Evolutionary conservation across 2,329 filamentous ascomycete species (phyloP).

Genomic region (Neonectria magnoliae): DNA sequence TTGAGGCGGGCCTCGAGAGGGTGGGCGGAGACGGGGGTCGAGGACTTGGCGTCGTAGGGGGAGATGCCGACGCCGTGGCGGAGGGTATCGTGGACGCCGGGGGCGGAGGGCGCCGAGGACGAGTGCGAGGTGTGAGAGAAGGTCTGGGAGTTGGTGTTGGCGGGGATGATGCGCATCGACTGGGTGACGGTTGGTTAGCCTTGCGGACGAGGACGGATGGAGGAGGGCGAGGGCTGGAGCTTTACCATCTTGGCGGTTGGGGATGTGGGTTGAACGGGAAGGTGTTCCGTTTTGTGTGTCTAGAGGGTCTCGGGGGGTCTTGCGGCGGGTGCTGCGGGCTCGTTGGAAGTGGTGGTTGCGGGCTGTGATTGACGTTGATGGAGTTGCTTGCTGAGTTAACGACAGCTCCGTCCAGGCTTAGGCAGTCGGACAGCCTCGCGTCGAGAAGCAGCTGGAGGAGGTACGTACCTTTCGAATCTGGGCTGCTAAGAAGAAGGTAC

Average conservation of each 20-base stretch:
- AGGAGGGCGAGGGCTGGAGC: slow-evolving; percentile 31
- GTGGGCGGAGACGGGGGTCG: slow-evolving; percentile 71
- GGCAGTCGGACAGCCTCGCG: slow-evolving; percentile 45
- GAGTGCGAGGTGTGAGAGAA: slow-evolving; percentile 71
- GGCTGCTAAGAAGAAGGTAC: slow-evolving; percentile 20
- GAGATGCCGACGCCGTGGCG: slow-evolving; percentile 82
- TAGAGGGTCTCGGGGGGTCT: not conserved
- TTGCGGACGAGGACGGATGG: slow-evolving; percentile 15
- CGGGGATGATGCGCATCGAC: slow-evolving; percentile 91
- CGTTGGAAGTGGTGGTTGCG: slow-evolving; percentile 3
- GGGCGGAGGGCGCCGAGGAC: slow-evolving; percentile 85
- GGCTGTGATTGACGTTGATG: slow-evolving; percentile 26
- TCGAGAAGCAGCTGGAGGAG: slow-evolving; percentile 21
- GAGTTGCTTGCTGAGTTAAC: slow-evolving; percentile 24
- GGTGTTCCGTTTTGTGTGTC: slow-evolving; percentile 6
- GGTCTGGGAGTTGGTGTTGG: slow-evolving; percentile 70
- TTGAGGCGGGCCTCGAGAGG: slow-evolving; percentile 91
- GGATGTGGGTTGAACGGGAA: not conserved
- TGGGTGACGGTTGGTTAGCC: slow-evolving; percentile 51
- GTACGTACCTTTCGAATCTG: slow-evolving; percentile 32
- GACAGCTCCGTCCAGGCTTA: slow-evolving; percentile 27
- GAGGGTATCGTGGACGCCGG: slow-evolving; percentile 92
- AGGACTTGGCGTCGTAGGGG: slow-evolving; percentile 57
- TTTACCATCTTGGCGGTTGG: slow-evolving; percentile 60
- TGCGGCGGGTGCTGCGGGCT: not conserved